Conservation (phyloP, 2,329 filamentous ascomycete species). For the Fonsecaea nubica region DNA sequence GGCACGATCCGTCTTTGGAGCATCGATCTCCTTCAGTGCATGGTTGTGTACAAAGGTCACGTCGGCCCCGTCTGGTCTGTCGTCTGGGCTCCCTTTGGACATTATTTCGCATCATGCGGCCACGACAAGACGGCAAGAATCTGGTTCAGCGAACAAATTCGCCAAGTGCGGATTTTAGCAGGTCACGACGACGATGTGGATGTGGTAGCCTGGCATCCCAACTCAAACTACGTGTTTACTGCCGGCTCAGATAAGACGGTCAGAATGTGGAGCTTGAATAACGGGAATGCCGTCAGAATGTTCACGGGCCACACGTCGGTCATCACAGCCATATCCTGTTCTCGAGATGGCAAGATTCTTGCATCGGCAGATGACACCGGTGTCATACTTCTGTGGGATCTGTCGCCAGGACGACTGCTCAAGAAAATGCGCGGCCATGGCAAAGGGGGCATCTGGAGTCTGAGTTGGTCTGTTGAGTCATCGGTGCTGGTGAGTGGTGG, state of each 20-base stretch:
- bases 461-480: constrained; percentile 93
- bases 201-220: constrained; percentile 90
- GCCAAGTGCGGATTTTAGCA: constrained; percentile 83
- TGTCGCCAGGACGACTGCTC: constrained; percentile 81
- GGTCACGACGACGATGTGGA: constrained; percentile 96
- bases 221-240: constrained; percentile 91
- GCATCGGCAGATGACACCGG: constrained; percentile 88
- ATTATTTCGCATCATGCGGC: constrained; percentile 89
- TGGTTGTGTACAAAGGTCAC: constrained; percentile 93
- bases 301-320: constrained; percentile 91
- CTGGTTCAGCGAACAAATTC: constrained; percentile 92
- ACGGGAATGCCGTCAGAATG: constrained; percentile 84
- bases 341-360: constrained; percentile 86
- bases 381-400: constrained; percentile 92
- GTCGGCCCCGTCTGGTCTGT: constrained; percentile 88
- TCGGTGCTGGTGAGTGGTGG: constrained; percentile 88
- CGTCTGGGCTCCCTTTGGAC: constrained; percentile 88
- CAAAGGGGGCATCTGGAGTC: constrained; percentile 89
- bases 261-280: constrained; percentile 95
- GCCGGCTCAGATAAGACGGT: constrained; percentile 92
- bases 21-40: constrained; percentile 85
- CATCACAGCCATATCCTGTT: constrained; percentile 82
- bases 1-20: constrained; percentile 92
- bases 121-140: constrained; percentile 89
- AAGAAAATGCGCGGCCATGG: constrained; percentile 95